Evolutionary conservation across 2,329 filamentous ascomycete genomes (phyloP), one percentile per base, ranked within the genome.

Genomic region (Akanthomyces muscarius): DNA sequence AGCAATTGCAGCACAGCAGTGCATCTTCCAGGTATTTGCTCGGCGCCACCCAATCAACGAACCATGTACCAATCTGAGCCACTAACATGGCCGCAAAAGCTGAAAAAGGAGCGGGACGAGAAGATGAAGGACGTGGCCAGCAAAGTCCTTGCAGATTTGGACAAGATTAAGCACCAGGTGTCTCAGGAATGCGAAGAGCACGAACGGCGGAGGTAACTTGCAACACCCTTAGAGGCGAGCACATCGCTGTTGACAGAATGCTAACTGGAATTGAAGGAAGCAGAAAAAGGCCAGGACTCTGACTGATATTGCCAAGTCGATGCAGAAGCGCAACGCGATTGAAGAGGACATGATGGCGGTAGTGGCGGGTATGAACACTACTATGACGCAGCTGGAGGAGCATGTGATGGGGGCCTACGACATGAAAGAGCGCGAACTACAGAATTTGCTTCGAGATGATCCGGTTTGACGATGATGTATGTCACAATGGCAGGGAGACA

Each of bases 21-120:
- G 70, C 6, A 69, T 75, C 30, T 36, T 65, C 2, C 65, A 71
- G 66, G 73, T 71, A 65, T 10, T 44, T 47, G 13, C 14, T n/a
- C 21, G 13, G 28, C 6, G n/a, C 42, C 30, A 6, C 23, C n/a
- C n/a, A 48, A 21, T 6, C 36, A 28, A 36, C 33, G 33, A 38
- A 36, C 11, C 23, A 10, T 28, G 7, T 11, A 6, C 38, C 23
- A n/a, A 25, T 14, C 25, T 13, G 38, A 21, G 2, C 41, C 11
- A 25, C 30, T 41, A 10, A 47, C 54, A 8, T 18, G n/a, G 8
- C 8, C n/a, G n/a, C 13, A 10, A 16, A 30, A 76, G 74, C 61
- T 76, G 8, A 74, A 71, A 44, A 71, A 63, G 21, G 66, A 73
- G 44, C 71, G 73, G n/a, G 67, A 70, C 44, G 66, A 69, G 33